Conservation (phyloP, 2,329 filamentous ascomycete species). For the Neobulgaria alba region DNA sequence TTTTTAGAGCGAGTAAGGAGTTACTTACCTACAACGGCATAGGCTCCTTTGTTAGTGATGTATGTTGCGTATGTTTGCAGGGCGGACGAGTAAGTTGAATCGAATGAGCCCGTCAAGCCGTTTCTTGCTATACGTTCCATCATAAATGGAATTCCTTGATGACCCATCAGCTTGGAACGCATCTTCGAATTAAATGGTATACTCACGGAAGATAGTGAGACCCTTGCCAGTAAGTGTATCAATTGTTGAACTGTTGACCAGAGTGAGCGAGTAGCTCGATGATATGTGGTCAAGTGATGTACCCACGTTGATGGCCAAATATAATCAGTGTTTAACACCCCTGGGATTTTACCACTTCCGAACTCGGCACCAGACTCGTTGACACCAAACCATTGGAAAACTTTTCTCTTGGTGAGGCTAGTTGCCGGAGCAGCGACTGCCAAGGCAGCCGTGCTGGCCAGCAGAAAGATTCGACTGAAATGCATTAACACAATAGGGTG, state of each 20-base stretch:
- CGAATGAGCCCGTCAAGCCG: conserved; percentile 36
- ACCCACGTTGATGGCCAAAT: conserved; percentile 39
- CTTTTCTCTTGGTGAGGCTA: conserved; percentile 2
- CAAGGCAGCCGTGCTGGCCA: not conserved
- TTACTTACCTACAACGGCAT: conserved; percentile 42
- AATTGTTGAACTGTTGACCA: conserved; percentile 9
- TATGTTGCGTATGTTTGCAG: conserved; percentile 35
- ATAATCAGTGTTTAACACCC: conserved; percentile 47
- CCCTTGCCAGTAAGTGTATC: conserved; percentile 18
- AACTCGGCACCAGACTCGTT: conserved; percentile 53
- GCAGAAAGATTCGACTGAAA: conserved; percentile 1
- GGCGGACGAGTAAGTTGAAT: conserved; percentile 35
- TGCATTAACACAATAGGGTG: too few relatives aligned
- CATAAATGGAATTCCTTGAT: conserved; percentile 35
- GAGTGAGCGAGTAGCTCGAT: too few relatives aligned
- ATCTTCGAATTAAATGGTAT: too few relatives aligned
- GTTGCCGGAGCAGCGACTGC: conserved; percentile 2
- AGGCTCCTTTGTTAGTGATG: conserved; percentile 38
- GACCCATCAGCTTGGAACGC: too few relatives aligned
- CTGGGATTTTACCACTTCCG: conserved; percentile 46
- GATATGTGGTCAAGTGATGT: not conserved
- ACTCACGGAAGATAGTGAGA: conserved; percentile 28
- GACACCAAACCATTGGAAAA: conserved; percentile 16
- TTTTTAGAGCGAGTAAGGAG: too few relatives aligned
- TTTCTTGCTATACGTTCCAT: conserved; percentile 50